These are phyloP conservation scores for Lactarius sp. DNA, from an alignment of 768 basidiomycete genomes.

Conservation along the genomic window DNA sequence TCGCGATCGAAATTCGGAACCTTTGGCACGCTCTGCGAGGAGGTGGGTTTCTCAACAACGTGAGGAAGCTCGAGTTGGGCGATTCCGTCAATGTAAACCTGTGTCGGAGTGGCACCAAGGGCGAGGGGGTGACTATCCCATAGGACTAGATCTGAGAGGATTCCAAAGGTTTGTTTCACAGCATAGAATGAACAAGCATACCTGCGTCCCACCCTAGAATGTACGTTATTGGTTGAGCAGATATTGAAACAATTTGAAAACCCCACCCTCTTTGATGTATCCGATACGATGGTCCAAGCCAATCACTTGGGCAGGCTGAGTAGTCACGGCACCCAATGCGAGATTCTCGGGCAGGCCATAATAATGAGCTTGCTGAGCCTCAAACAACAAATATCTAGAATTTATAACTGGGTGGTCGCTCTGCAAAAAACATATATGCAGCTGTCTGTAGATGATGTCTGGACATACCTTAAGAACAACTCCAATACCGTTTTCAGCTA, in stretches of 20 bases:
- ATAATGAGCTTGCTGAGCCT: slow-evolving; percentile 66
- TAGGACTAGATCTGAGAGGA: slow-evolving; percentile 44
- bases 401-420: slow-evolving; percentile 53
- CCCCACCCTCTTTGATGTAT: slow-evolving; percentile 52
- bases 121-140: slow-evolving; percentile 78
- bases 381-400: slow-evolving; percentile 62
- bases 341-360: slow-evolving; percentile 52
- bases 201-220: slow-evolving; percentile 62
- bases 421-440: slow-evolving; percentile 11
- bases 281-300: slow-evolving; percentile 73
- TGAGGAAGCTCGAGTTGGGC: slow-evolving; percentile 52
- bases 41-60: slow-evolving; percentile 47
- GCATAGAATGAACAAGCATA: slow-evolving; percentile 15
- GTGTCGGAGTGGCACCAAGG: slow-evolving; percentile 73
- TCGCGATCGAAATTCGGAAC: slow-evolving; percentile 60
- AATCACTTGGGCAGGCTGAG: slow-evolving; percentile 55
- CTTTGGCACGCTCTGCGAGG: slow-evolving; percentile 48
- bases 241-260: neutral
- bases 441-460: neutral
- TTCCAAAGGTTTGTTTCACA: neutral
- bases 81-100: slow-evolving; percentile 87
- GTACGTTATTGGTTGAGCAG: neutral
- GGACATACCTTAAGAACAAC: slow-evolving; percentile 54
- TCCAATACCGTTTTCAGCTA: slow-evolving; percentile 50
- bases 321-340: slow-evolving; percentile 62